Percentiles rank a stretch among this genome's conserved stretches.
phyloP scores from a whole-genome alignment of 1,284 basidiomycete genomes.

The Tylopilus sp. region DNA sequence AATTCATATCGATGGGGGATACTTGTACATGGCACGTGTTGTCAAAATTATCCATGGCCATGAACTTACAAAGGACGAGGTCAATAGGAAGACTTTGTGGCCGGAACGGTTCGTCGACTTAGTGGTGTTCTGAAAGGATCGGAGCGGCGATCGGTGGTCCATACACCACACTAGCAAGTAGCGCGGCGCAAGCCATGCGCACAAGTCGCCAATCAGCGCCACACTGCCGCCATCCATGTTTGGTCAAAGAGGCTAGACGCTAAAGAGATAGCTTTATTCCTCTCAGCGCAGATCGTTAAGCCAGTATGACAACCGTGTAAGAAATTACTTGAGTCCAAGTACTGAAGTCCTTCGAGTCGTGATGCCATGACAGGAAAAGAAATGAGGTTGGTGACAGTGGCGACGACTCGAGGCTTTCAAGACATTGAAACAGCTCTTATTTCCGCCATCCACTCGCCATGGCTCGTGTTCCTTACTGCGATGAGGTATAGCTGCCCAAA shows the following conservation, averaged over 20 bases:
- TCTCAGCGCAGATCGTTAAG: background rate
- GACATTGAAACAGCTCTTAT: slow-evolving; percentile 19
- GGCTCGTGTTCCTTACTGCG: slow-evolving; percentile 28
- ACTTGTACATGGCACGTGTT: background rate
- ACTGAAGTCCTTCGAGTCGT: background rate
- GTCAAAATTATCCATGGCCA: slow-evolving; percentile 13
- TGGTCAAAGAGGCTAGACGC: background rate
- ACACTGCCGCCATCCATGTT: background rate
- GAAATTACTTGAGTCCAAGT: slow-evolving; percentile 3
- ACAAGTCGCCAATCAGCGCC: background rate
- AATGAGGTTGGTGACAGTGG: background rate
- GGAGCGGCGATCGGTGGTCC: background rate
- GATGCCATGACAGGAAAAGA: no score
- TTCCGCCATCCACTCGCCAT: slow-evolving; percentile 29
- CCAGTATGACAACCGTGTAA: slow-evolving; percentile 6
- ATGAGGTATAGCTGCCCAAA: slow-evolving; percentile 27
- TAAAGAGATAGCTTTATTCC: background rate
- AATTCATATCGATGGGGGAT: background rate
- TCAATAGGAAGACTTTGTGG: slow-evolving; percentile 3
- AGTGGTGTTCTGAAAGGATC: background rate
- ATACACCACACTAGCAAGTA: background rate
- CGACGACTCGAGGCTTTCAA: slow-evolving; percentile 15
- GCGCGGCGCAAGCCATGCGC: background rate
- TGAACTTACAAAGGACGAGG: background rate
- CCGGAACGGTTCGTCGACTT: no score